Base-by-base conservation (phyloP, 2,329 filamentous ascomycete species). In the Aspergillus ibericus region DNA sequence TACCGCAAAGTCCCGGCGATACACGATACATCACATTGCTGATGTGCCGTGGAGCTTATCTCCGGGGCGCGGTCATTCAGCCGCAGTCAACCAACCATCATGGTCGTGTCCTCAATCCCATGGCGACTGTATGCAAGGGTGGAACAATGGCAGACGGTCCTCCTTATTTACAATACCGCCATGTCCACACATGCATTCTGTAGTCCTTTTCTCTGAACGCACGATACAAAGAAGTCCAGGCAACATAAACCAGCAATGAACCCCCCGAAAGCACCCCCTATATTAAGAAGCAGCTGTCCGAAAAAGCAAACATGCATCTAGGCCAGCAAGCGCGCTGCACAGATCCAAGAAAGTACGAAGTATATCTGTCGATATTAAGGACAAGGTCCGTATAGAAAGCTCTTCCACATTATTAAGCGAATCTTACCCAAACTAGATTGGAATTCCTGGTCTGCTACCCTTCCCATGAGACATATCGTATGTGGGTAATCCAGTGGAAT, bases 1-100 rank as follows among this genome's bases (percentile, higher is more conserved):
- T 29, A 29, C 25, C 25, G 22, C 44, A 16, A 48, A 48, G 44
- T 29, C 15, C 44, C 44, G 44, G 32, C 34, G 50, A 53, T 38
- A 36, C 25, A 48, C 34, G 50, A 53, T 38, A 36, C 38, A 53
- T 53, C 50, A 53, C 35, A 53, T 53, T 53, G 18, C 15, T 10
- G 34, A 27, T 32, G 18, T 8, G 20, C 27, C 27, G 22, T 10
- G 27, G 25, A 29, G 15, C 25, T 27, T 29, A 47, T 29, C 20
- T n/a, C 25, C 20, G 42, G 42, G 20, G 25, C 20, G 42, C 42
- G 15, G 44, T 32, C 25, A 29, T 32, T 32, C 44, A 29, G 44
- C n/a, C 25, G 25, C 44, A n/a, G 15, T 32, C 25, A 48, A 48
- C 25, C 44, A 27, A 29, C 44, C 22, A 18, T 27, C 15, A 29